Evolutionary conservation across 176 grass and related monocot genomes (phyloP).

Genomic region (Rhipidocladum racemiflorum): DNA sequence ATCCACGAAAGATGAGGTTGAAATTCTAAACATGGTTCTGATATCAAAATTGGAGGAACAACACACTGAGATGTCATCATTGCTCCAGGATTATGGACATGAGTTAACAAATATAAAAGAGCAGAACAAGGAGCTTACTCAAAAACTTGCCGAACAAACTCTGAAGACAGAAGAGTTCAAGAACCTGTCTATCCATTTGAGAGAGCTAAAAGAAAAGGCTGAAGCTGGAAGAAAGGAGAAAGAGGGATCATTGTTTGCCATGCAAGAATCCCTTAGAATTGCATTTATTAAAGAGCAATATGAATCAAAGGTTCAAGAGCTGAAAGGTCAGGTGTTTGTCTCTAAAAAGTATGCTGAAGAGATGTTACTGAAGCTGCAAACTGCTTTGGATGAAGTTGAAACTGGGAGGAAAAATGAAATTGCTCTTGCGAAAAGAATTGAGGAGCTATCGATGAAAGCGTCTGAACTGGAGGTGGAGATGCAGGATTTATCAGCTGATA

Average conservation of each 20-base stretch:
- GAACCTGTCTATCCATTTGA: slow-evolving; percentile 82
- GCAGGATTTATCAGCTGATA: slow-evolving; percentile 65
- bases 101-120: slow-evolving; percentile 64
- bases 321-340: slow-evolving; percentile 72
- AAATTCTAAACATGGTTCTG: slow-evolving; percentile 77
- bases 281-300: slow-evolving; percentile 98
- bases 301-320: slow-evolving; percentile 91
- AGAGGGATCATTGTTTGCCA: slow-evolving; percentile 61
- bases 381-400: slow-evolving; percentile 88
- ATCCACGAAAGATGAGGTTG: slow-evolving; percentile 50
- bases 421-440: slow-evolving; percentile 81
- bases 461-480: slow-evolving; percentile 80
- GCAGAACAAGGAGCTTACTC: slow-evolving; percentile 66
- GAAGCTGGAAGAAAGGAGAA: slow-evolving; percentile 81
- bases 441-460: slow-evolving; percentile 80
- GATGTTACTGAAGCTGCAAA: slow-evolving; percentile 95
- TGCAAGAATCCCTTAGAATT: slow-evolving; percentile 92
- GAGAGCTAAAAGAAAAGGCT: slow-evolving; percentile 81
- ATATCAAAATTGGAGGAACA: slow-evolving; percentile 86
- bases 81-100: slow-evolving; percentile 50
- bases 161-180: slow-evolving; percentile 91
- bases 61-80: slow-evolving; percentile 40
- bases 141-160: slow-evolving; percentile 80
- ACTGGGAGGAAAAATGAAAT: slow-evolving; percentile 85
- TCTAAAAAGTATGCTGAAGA: slow-evolving; percentile 97